These are phyloP conservation scores for Verticillium tricorpus DNA, from an alignment of 2,329 filamentous ascomycete species.

Conservation along the genomic window DNA sequence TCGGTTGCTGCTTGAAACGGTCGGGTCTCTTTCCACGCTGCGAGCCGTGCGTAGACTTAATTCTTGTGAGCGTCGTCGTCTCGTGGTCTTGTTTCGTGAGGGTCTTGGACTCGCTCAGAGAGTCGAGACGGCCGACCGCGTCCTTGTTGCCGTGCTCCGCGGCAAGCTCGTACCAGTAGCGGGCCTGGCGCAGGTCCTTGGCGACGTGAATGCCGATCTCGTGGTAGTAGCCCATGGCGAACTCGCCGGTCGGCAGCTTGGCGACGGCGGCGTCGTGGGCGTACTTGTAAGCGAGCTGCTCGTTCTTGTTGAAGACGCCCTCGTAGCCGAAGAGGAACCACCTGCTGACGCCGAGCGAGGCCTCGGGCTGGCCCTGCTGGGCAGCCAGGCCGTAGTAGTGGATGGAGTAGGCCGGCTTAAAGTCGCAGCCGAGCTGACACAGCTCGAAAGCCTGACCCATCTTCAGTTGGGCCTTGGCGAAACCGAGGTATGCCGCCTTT, in stretches of 20 bases:
- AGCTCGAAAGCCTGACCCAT: constrained; percentile 96
- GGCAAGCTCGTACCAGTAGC: constrained; percentile 86
- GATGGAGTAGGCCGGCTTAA: constrained; percentile 85
- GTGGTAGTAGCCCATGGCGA: constrained; percentile 95
- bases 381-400: constrained; percentile 95
- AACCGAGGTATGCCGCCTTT: constrained; percentile 92
- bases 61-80: constrained; percentile 80
- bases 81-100: constrained; percentile 91
- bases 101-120: constrained; percentile 75
- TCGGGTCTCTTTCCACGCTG: constrained; percentile 59
- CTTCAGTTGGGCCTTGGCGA: constrained; percentile 93
- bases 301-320: constrained; percentile 89
- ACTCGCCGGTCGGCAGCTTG: constrained; percentile 85
- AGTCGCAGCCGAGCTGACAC: constrained; percentile 89
- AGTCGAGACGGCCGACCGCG: constrained; percentile 75
- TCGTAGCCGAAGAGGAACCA: constrained; percentile 98
- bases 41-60: constrained; percentile 76
- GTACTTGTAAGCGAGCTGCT: constrained; percentile 87
- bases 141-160: constrained; percentile 90
- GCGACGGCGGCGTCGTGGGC: constrained; percentile 79
- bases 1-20: constrained; percentile 46
- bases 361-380: constrained; percentile 87
- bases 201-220: constrained; percentile 91
- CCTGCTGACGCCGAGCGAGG: constrained; percentile 92
- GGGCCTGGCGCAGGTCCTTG: constrained; percentile 77